A percentile compares a stretch with the other conserved stretches of the same genome.
phyloP scores from a whole-genome alignment of 2,329 filamentous ascomycete species.

The Microcyclospora pomicola region DNA sequence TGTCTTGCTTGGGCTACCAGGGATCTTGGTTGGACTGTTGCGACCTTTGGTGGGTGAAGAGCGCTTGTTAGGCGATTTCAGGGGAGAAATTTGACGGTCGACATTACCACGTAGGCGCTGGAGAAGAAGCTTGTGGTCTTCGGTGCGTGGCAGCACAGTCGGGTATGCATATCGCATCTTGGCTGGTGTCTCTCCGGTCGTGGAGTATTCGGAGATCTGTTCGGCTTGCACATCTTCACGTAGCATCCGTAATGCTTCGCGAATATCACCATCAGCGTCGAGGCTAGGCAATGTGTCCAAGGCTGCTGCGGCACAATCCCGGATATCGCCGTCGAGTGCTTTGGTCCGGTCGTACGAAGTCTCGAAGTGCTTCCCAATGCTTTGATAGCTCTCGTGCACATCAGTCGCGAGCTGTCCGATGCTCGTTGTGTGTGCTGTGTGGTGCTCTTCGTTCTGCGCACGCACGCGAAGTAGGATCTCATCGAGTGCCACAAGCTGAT shows the following conservation, averaged over 20 bases:
- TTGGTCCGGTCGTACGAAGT: constrained; percentile 54
- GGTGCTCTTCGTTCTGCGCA: constrained; percentile 65
- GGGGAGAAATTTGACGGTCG: constrained; percentile 9
- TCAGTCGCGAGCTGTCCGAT: constrained; percentile 52
- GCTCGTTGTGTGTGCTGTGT: constrained; percentile 53
- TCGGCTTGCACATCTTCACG: constrained; percentile 53
- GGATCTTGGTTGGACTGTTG: constrained; percentile 17
- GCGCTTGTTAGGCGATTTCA: constrained; percentile 22
- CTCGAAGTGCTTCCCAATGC: constrained; percentile 56
- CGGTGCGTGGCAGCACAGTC: constrained; percentile 62
- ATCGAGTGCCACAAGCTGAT: constrained; percentile 81
- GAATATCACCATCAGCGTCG: constrained; percentile 39
- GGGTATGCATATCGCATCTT: constrained; percentile 73
- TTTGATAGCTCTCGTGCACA: constrained; percentile 59
- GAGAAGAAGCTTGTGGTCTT: constrained; percentile 44
- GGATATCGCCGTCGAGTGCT: constrained; percentile 54
- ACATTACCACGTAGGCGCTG: constrained; percentile 33
- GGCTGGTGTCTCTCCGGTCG: constrained; percentile 75
- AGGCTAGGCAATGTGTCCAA: constrained; percentile 50
- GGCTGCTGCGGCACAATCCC: constrained; percentile 44
- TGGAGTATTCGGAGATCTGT: constrained; percentile 61
- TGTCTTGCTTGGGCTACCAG: constrained; percentile 19
- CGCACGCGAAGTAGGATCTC: constrained; percentile 77
- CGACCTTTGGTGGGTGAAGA: constrained; percentile 12
- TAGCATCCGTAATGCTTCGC: constrained; percentile 57